Conservation (phyloP, 2,329 filamentous ascomycete species). For the Trichophaea hybrida region DNA sequence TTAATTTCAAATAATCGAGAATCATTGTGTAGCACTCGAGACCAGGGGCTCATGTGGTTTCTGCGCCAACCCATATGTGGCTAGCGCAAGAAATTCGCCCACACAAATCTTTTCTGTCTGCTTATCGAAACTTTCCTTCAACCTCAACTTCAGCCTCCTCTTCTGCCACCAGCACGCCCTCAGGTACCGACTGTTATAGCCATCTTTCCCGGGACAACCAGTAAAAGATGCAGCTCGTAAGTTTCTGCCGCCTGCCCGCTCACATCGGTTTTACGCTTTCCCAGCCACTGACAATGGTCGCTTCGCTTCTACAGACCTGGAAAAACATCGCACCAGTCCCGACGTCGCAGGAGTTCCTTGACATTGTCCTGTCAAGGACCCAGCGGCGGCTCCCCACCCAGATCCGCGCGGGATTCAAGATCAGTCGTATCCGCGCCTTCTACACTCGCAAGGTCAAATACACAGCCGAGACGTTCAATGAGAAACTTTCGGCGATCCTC, state of each 20-base stretch:
- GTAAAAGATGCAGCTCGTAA: conserved; percentile 7
- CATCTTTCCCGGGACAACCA: conserved; percentile 1
- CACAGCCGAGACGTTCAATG: conserved; percentile 88
- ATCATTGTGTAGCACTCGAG: no score
- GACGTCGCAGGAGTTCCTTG: conserved; percentile 86
- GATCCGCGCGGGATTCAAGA: conserved; percentile 91
- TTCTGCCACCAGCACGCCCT: neutral
- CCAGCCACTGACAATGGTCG: neutral
- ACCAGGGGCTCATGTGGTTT: no score
- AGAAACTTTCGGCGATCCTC: conserved; percentile 82
- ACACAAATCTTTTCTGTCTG: neutral
- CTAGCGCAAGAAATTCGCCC: neutral
- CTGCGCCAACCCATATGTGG: no score
- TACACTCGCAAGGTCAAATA: conserved; percentile 98
- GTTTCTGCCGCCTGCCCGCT: neutral
- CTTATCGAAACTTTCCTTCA: neutral
- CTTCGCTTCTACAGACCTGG: conserved; percentile 37
- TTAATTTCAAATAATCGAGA: no score
- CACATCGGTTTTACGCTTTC: neutral
- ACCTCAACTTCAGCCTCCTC: neutral
- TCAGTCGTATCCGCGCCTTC: conserved; percentile 83
- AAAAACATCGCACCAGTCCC: conserved; percentile 77
- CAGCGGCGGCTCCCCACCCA: conserved; percentile 88
- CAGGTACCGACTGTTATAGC: neutral
- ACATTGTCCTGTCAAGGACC: conserved; percentile 88